A percentile compares a stretch with the other conserved stretches of the same genome.
Conservation (phyloP, 2,329 filamentous ascomycete genomes). For the Beauveria sp. region DNA sequence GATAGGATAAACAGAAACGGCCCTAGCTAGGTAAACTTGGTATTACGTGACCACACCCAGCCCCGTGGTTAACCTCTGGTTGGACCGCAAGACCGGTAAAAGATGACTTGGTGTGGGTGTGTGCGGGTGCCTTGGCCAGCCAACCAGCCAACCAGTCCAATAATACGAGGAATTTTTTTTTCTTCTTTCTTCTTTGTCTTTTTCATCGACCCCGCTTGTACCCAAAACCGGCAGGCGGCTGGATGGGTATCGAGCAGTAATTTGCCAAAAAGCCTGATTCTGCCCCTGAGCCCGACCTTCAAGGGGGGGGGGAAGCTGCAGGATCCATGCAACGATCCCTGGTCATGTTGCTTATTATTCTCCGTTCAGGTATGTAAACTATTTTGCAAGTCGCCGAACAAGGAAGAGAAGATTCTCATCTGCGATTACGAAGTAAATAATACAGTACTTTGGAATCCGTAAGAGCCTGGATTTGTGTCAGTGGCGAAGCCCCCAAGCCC, state of each 20-base stretch:
- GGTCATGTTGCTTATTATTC: not conserved
- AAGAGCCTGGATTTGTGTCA: not conserved
- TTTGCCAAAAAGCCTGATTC: not conserved
- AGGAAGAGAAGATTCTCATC: not conserved
- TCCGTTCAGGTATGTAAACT: not conserved
- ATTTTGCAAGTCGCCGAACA: not conserved
- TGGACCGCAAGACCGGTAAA: no score
- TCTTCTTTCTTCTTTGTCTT: not conserved
- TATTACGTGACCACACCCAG: constrained; percentile 4
- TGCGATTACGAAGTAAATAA: not conserved
- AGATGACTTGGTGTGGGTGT: not conserved
- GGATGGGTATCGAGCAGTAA: not conserved
- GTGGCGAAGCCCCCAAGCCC: not conserved
- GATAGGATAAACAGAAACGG: not conserved
- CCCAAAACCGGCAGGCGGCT: not conserved
- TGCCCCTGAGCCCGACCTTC: not conserved
- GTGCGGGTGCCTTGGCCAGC: not conserved
- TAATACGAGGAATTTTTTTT: constrained; percentile 6
- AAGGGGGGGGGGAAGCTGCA: not conserved
- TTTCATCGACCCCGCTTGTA: not conserved
- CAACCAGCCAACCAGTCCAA: not conserved
- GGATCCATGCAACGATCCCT: constrained; percentile 2
- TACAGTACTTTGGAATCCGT: no score
- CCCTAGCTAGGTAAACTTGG: not conserved
- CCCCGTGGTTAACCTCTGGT: not conserved